Percentiles rank a stretch among this genome's conserved stretches.
These are phyloP conservation scores for Petunia axillaris DNA, from an alignment of 257 asterid species.

Conservation along the genomic window DNA sequence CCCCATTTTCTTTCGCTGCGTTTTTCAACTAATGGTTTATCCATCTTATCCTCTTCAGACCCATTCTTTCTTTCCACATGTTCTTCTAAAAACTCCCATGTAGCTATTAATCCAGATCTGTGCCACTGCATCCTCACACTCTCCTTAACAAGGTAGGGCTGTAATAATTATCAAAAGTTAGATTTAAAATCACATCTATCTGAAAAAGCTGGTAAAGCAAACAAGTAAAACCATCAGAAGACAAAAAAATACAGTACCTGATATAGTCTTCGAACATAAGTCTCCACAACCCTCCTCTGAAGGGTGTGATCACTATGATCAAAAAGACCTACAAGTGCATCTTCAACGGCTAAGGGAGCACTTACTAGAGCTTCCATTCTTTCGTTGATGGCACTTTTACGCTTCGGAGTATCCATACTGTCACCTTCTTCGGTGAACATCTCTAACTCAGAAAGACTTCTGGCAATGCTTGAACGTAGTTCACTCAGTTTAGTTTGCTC, in stretches of 20 bases:
- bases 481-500: conserved; percentile 99
- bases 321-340: conserved; percentile 96
- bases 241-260: conserved; percentile 58
- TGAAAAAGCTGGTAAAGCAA: background rate
- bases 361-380: conserved; percentile 96
- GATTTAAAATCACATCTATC: conserved; percentile 19
- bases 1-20: conserved; percentile 84
- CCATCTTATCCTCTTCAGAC: conserved; percentile 43
- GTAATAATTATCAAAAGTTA: conserved; percentile 39
- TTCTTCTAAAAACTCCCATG: conserved; percentile 92
- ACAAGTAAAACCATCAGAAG: background rate
- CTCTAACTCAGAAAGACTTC: conserved; percentile 98
- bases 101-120: conserved; percentile 95
- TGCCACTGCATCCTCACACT: conserved; percentile 99
- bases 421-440: conserved; percentile 99
- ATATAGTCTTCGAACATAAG: conserved; percentile 88
- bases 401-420: conserved; percentile 97
- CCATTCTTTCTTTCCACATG: conserved; percentile 58
- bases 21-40: conserved; percentile 52
- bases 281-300: conserved; percentile 97
- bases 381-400: conserved; percentile 97
- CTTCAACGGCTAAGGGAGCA: conserved; percentile 99
- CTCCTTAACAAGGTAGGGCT: conserved; percentile 96
- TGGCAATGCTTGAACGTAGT: conserved; percentile 94
- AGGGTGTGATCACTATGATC: conserved; percentile 99